Evolutionary conservation across 768 basidiomycete species (phyloP), one percentile per base, ranked within the genome.

Genomic region (Serendipita sp.): DNA sequence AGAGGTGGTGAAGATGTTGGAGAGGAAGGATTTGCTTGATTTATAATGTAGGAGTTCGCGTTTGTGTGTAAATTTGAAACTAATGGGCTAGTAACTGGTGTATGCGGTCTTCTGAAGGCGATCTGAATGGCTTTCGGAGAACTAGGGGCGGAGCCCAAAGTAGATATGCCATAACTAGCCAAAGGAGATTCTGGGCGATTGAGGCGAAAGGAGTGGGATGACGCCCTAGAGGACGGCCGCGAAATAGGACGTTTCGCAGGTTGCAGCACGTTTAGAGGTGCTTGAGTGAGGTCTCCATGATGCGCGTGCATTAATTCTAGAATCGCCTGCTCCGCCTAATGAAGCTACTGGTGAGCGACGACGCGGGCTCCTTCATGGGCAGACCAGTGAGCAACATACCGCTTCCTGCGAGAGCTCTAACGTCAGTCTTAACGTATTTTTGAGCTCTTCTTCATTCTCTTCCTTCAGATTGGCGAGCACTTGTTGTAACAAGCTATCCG

Each of bases 281-380:
- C 85, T 18, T 87, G 86, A 11, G 85, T 83, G 45, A 86, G 76
- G 76, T 90, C 86, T 79, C 95, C 92, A 67, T 84, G 80, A 73
- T 93, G 89, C 75, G 89, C 88, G 76, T 97, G 94, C 94, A 97
- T 96, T 67, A 96, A 81, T 71, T 95, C 91, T 18, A 97, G 78
- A 66, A 93, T 89, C 72, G 85, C 83, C 70, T 93, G 88, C 71
- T 96, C 93, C 67, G 91, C 77, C 87, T 90, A 69, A 3, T 16
- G 11, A 44, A 11, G 16, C n/a, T 23, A 11, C 46, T 64, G 28
- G 66, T 36, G 41, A 46, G 56, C 56, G 52, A 54, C 13, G 23
- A 23, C 23, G 5, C 48, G 32, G 16, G 18, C 41, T 13, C 48
- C 18, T 23, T 8, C 18, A 52, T 23, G 16, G 10, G 16, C 32